A percentile compares a stretch with the other conserved stretches of the same genome.
phyloP scores from a whole-genome alignment of 192 early-diverging fungal species.

The Linnemannia hyalina region DNA sequence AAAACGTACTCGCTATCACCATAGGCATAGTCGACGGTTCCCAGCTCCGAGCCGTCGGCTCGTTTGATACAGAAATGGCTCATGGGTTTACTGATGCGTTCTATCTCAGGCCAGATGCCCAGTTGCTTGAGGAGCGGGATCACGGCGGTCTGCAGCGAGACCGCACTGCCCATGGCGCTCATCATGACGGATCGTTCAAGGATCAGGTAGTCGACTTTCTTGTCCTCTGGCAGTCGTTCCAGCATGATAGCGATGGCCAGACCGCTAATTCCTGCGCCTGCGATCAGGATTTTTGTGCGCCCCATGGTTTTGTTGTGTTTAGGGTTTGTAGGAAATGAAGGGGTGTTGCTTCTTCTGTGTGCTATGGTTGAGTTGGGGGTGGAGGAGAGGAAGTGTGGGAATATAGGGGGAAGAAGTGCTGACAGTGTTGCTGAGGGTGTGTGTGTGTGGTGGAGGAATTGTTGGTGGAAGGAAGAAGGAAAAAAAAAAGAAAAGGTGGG shows the following conservation, averaged over 20 bases:
- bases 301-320: conserved; percentile 6
- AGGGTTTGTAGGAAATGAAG: not conserved
- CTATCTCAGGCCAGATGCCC: conserved; percentile 40
- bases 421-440: not conserved
- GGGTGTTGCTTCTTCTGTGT: not conserved
- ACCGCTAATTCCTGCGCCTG: conserved; percentile 41
- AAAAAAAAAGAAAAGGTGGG: not conserved
- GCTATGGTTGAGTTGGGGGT: not conserved
- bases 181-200: conserved; percentile 30
- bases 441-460: no score
- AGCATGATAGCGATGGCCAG: conserved; percentile 46
- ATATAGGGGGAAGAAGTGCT: not conserved
- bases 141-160: conserved; percentile 45
- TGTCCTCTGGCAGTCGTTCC: conserved; percentile 43
- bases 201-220: conserved; percentile 48
- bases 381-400: not conserved
- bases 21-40: conserved; percentile 41
- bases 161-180: conserved; percentile 44
- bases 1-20: conserved; percentile 34
- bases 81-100: conserved; percentile 45
- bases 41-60: conserved; percentile 48
- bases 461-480: not conserved
- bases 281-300: conserved; percentile 43
- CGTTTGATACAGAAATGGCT: conserved; percentile 54
- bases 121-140: conserved; percentile 44